These are phyloP conservation scores for Lachancea lanzarotensis DNA, from an alignment of 805 yeast genomes.

Conservation along the genomic window DNA sequence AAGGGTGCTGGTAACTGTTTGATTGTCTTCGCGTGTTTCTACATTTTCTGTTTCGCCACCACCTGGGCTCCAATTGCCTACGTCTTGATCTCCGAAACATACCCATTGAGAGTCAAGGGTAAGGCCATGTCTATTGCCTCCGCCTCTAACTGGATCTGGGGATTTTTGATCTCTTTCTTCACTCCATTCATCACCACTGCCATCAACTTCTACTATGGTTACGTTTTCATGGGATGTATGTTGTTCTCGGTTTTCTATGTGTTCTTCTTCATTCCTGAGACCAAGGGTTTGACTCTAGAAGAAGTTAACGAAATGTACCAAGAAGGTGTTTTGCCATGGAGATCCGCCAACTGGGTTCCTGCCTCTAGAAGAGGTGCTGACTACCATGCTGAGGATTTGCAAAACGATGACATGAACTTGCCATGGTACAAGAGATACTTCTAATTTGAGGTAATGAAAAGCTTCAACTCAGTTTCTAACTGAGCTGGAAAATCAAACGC, in stretches of 20 bases:
- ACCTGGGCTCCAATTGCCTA: conserved; percentile 74
- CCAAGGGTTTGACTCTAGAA: conserved; percentile 75
- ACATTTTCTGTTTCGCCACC: conserved; percentile 67
- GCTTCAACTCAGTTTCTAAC: background rate
- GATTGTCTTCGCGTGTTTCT: conserved; percentile 66
- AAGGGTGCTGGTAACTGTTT: conserved; percentile 57
- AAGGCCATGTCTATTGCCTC: conserved; percentile 54
- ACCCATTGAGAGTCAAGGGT: conserved; percentile 66
- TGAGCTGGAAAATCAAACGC: background rate
- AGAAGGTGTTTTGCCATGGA: conserved; percentile 39
- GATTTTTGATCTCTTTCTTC: conserved; percentile 62
- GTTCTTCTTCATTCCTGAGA: conserved; percentile 67
- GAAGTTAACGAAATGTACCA: conserved; percentile 66
- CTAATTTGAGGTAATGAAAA: background rate
- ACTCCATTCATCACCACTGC: conserved; percentile 66
- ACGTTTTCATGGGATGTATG: conserved; percentile 55
- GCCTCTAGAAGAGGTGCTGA: conserved; percentile 34
- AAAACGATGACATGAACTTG: conserved; percentile 22
- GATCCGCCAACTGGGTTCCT: conserved; percentile 49
- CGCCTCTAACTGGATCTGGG: conserved; percentile 64
- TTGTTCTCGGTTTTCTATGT: conserved; percentile 57
- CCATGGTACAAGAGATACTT: conserved; percentile 26
- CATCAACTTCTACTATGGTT: conserved; percentile 69
- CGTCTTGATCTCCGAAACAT: conserved; percentile 63
- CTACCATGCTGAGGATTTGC: conserved; percentile 25